Percentiles rank a stretch among this genome's conserved stretches.
Evolutionary conservation across 78 protist species (phyloP).

Genomic region (Dictyostelium brefeldianum): DNA sequence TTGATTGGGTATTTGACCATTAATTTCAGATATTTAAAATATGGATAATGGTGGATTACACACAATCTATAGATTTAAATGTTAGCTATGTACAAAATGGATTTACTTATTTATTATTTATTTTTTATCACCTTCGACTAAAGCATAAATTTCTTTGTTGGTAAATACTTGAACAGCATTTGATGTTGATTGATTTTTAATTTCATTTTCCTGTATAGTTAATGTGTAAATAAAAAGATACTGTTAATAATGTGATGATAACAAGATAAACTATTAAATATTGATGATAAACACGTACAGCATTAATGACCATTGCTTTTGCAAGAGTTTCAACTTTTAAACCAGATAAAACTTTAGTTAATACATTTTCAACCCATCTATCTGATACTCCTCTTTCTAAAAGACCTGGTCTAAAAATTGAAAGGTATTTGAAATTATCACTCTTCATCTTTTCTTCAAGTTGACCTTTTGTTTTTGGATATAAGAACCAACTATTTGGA

Average conservation of each 20-base stretch:
- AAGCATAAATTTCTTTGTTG: neutral
- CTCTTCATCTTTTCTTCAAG: constrained; percentile 61
- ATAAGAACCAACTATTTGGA: constrained; percentile 76
- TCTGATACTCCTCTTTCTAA: constrained; percentile 11
- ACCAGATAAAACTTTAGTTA: neutral
- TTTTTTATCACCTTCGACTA: neutral
- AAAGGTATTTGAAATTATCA: constrained; percentile 23
- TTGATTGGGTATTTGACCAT: too few relatives aligned
- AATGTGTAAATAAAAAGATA: too few relatives aligned
- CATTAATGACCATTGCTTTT: neutral
- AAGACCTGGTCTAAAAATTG: constrained; percentile 81
- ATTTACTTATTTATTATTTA: neutral
- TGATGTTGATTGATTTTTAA: neutral
- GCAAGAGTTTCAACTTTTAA: constrained; percentile 1
- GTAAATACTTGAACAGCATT: neutral
- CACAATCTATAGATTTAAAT: too few relatives aligned
- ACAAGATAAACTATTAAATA: too few relatives aligned
- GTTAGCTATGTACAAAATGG: neutral
- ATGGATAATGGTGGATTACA: too few relatives aligned
- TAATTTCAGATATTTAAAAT: too few relatives aligned
- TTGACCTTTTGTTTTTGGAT: constrained; percentile 81
- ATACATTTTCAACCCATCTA: neutral
- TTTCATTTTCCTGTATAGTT: constrained; percentile 23
- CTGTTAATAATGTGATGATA: too few relatives aligned
- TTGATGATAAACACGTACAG: constrained; percentile 16